Evolutionary conservation across 768 basidiomycete species (phyloP), one percentile per base, ranked within the genome.

Genomic region (Lyophyllum shimeji): DNA sequence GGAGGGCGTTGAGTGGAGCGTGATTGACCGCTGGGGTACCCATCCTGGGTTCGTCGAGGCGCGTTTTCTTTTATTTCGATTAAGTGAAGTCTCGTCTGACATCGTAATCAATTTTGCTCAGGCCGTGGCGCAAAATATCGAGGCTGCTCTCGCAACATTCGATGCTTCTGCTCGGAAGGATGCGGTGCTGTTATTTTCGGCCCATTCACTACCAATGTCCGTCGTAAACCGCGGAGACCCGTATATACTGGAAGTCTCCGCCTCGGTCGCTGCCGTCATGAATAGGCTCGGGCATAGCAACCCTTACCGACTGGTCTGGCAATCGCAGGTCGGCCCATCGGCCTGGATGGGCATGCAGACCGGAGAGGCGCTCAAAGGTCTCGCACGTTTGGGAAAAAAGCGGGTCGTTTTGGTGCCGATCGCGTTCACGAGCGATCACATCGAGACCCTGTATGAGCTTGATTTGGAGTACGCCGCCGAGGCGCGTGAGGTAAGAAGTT

Each of bases 281-380:
- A 79, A 86, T 60, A 82, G 90, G 46, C 79, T 99, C 21, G 78
- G 83, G 11, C 79, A 90, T 63, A 79, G 83, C 42, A 92, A 92
- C 69, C 90, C 96, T 2, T 97, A 89, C 73, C 89, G 97, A 23
- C 80, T 98, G 53, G 93, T 95, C 1, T 99, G 97, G 97, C 97
- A 99, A 76, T 92, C 89, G 6, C 90, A 98, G 71, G 97, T 99
- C 46, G 97, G 97, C 2, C 97, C 97, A 3, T 89, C 87, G 34
- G 91, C 95, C 18, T 98, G 97, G 97, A 92, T 98, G 83, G 97
- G 97, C 3, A 94, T 93, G 76, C 95, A 98, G 71, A 99, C 97
- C 1, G 78, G 83, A 17, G 94, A 93, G 51, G 91, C 95, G 44
- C 75, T 99, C 67, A 93, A 97, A 77, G 91, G 90, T 17, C 78